Conservation (phyloP, 495 filamentous ascomycete species). For the Trichoderma parareesei region DNA sequence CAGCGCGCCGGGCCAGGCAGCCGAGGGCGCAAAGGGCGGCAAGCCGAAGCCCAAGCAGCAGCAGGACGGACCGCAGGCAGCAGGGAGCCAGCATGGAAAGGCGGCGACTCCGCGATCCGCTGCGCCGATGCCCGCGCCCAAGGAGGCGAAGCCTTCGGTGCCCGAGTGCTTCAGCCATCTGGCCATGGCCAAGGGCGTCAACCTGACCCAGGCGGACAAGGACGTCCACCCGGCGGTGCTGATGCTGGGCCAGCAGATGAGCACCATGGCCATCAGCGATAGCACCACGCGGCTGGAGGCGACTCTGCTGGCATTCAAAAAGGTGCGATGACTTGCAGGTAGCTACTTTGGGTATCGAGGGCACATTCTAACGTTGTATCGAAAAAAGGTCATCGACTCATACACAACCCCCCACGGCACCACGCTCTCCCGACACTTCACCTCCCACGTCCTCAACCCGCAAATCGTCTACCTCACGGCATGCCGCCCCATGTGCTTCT, state of each 20-base stretch:
- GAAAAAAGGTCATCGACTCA: slow-evolving; percentile 73
- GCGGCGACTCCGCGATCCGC: slow-evolving; percentile 28
- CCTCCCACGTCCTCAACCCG: slow-evolving; percentile 80
- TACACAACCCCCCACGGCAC: slow-evolving; percentile 81
- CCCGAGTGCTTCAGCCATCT: slow-evolving; percentile 76
- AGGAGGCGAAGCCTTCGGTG: slow-evolving; percentile 60
- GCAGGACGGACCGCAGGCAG: slow-evolving; percentile 33
- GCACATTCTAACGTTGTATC: neutral
- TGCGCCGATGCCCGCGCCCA: slow-evolving; percentile 40
- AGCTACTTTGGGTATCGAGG: neutral
- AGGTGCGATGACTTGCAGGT: slow-evolving; percentile 42
- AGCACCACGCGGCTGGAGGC: slow-evolving; percentile 83
- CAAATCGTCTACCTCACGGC: slow-evolving; percentile 92
- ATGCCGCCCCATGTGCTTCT: slow-evolving; percentile 85
- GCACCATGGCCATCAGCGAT: slow-evolving; percentile 79
- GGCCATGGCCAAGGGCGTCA: slow-evolving; percentile 66
- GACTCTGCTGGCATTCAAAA: slow-evolving; percentile 81
- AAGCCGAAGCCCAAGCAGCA: slow-evolving; percentile 46
- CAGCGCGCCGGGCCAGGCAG: slow-evolving; percentile 16
- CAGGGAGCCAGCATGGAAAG: slow-evolving; percentile 22
- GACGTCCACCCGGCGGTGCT: slow-evolving; percentile 87
- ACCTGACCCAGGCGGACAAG: slow-evolving; percentile 66
- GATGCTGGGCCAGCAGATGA: slow-evolving; percentile 81
- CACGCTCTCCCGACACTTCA: slow-evolving; percentile 82
- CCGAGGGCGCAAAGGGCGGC: slow-evolving; percentile 18